Evolutionary conservation across 177 flowering plant genomes (phyloP).

Genomic region (Vitis hybrid): DNA sequence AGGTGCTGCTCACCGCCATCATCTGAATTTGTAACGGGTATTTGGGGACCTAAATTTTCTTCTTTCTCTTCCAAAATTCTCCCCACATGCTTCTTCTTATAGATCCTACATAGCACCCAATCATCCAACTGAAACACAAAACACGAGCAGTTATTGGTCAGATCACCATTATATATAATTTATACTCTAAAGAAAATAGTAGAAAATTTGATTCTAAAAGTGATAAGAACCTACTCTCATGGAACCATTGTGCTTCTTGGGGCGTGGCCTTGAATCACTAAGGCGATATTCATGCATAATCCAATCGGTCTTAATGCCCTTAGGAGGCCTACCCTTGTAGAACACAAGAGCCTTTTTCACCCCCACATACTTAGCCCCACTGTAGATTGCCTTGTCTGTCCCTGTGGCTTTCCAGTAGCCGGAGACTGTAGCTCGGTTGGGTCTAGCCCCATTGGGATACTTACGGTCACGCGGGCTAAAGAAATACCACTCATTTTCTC

Average conservation of each 20-base stretch:
- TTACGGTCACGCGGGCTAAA: slow-evolving; percentile 79
- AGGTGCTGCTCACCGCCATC: slow-evolving; percentile 18
- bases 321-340: slow-evolving; percentile 75
- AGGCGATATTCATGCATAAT: slow-evolving; percentile 78
- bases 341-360: slow-evolving; percentile 82
- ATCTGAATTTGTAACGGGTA: background rate
- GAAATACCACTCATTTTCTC: slow-evolving; percentile 85
- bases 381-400: slow-evolving; percentile 71
- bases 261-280: slow-evolving; percentile 28
- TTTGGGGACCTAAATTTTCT: slow-evolving; percentile 18
- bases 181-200: too few species aligned
- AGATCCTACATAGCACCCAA: slow-evolving; percentile 86
- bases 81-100: slow-evolving; percentile 54
- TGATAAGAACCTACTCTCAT: slow-evolving; percentile 54
- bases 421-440: slow-evolving; percentile 73
- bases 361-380: slow-evolving; percentile 61
- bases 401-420: slow-evolving; percentile 96
- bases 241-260: slow-evolving; percentile 44
- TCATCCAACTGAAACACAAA: slow-evolving; percentile 67
- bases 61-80: slow-evolving; percentile 28
- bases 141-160: background rate
- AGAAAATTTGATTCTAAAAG: background rate
- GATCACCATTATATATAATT: background rate
- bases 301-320: slow-evolving; percentile 75
- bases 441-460: slow-evolving; percentile 80